Percentiles rank a stretch among this genome's conserved stretches.
phyloP scores from a whole-genome alignment of 2,329 filamentous ascomycete genomes.

The Ilyonectria robusta region DNA sequence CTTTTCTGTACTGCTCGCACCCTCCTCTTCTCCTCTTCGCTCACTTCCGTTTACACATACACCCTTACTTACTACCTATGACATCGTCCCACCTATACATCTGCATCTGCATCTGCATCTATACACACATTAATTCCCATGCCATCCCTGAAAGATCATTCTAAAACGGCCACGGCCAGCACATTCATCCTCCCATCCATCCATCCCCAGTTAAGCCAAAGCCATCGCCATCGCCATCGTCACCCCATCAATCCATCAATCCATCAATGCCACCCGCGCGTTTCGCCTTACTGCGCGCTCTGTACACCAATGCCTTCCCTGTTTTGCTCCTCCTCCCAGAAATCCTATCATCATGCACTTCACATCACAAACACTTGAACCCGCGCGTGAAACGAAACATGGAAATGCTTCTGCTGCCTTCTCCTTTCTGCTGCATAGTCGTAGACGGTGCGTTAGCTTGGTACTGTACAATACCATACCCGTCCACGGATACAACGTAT shows the following conservation, averaged over 20 bases:
- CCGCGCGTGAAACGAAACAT: slow-evolving; percentile 26
- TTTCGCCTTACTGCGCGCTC: slow-evolving; percentile 9
- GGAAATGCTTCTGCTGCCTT: slow-evolving; percentile 16
- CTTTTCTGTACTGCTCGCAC: background rate
- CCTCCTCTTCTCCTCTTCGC: background rate
- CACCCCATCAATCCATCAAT: background rate
- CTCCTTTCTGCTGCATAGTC: slow-evolving; percentile 8
- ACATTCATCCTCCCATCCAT: background rate
- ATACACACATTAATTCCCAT: too few relatives aligned
- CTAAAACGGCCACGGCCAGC: background rate
- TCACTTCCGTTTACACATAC: slow-evolving; percentile 8
- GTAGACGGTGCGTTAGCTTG: slow-evolving; percentile 1
- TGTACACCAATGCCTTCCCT: background rate
- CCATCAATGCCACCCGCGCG: slow-evolving; percentile 14
- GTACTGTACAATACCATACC: slow-evolving; percentile 13
- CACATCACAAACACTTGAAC: slow-evolving; percentile 10
- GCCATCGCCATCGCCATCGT: background rate
- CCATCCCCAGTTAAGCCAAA: background rate
- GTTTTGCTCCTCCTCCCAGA: background rate
- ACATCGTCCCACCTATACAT: background rate
- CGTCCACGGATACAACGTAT: slow-evolving; percentile 1
- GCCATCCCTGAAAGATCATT: background rate
- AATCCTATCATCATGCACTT: slow-evolving; percentile 21
- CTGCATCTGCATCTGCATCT: background rate
- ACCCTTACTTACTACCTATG: background rate